Base-by-base conservation (phyloP, 192 early-diverging fungal species). In the Kappamyces sp. region DNA sequence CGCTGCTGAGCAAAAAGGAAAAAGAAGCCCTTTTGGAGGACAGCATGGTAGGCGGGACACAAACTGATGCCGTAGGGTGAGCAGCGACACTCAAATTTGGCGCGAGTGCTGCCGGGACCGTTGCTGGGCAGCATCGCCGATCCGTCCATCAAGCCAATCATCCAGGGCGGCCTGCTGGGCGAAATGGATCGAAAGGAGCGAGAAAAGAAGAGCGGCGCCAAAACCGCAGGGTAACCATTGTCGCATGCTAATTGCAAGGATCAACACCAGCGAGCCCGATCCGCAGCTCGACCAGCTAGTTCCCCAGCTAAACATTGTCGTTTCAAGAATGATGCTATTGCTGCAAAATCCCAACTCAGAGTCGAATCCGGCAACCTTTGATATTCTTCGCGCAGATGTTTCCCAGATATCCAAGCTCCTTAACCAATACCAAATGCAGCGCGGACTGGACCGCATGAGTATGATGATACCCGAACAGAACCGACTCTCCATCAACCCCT, bases 141-240 rank as follows among this genome's bases (percentile, higher is more conserved):
- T 9, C 37, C 65, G 3, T 23, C 63, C 15, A 37, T 58, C 13
- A 75, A 75, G 44, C 67, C 58, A 32, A 66, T 62, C 32, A 44
- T 74, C 8, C 58, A 67, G 9, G 64, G 63, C 12, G 74, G 74
- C 12, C 51, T 75, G 46, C 54, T 75, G 5, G 74, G 70, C 1
- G 49, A 75, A 51, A 54, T 75, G 31, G 65, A 75, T 60, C 53
- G 68, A 48, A 44, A 71, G 44, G 65, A 69, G 36, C 50, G 65
- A 58, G 68, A 75, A 10, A 75, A 75, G 53, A 65, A 74, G 43
- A 23, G 23, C 23, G 23, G 23, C 23, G 23, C 23, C 23, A 23
- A 23, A 23, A 23, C 74, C 74, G 50, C 61, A 75, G 44, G 42
- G 48, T 12, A 39, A 40, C 36, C n/a, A 32, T 1, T 31, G 23